Base-by-base conservation (phyloP, 2,329 filamentous ascomycete genomes). In the Aspergillus caelatus region DNA sequence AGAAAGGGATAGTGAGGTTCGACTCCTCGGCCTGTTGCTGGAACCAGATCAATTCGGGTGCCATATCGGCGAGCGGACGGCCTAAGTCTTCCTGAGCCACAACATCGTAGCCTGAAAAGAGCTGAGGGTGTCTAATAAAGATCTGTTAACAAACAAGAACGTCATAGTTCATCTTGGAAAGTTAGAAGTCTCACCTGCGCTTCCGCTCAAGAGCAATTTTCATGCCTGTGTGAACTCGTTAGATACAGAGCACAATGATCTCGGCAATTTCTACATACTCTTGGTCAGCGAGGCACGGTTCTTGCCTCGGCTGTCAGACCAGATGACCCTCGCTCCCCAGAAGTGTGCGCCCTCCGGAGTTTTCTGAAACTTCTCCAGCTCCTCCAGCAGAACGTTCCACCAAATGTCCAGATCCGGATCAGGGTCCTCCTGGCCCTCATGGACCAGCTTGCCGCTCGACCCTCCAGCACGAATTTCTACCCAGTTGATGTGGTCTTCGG, bases 41-140 rank as follows among this genome's bases (percentile, higher is more conserved):
- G 84, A 97, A 97, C 92, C 92, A 96, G 78, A 97, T 93, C 0
- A 97, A 81, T 74, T 95, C 89, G 0, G 93, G 92, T 0, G 93
- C 84, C 6, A 95, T 79, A 68, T 94, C 90, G 28, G 85, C 82
- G 30, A 97, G 85, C 0, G 92, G 85, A 9, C 91, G 86, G 1
- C 93, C 94, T 1, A 85, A 78, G 73, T 96, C 92, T 81, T 97
- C 94, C 75, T 94, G 91, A 0, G 92, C 93, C 2, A 97, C 93
- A 10, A 96, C 82, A 75, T 97, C 94, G 78, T 92, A 97, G 16
- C 93, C 94, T 16, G 90, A 88, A 68, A 97, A 87, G 4, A 95
- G 84, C 58, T 93, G 83, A 1, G 93, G 92, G 74, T 89, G 43
- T 46, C 43, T 46, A 23, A 12, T 12, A 2, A 4, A 3, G 10